Evolutionary conservation across 2,329 filamentous ascomycete species (phyloP).

Genomic region (Orbilia oligospora): DNA sequence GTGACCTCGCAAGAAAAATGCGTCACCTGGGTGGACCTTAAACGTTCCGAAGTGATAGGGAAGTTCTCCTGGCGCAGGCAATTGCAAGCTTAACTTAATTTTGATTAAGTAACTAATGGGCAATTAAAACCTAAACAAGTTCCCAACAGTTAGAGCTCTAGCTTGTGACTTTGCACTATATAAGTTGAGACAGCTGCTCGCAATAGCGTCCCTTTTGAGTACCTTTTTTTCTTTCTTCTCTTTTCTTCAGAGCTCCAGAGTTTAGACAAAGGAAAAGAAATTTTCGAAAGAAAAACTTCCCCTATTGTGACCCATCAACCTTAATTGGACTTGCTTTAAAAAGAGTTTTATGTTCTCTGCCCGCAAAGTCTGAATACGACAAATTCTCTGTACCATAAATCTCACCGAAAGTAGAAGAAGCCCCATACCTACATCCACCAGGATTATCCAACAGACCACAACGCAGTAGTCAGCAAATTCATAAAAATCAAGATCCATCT

Average conservation of each 20-base stretch:
- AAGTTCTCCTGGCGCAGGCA: conserved; percentile 29
- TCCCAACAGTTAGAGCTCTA: conserved; percentile 39
- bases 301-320: conserved; percentile 32
- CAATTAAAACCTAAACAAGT: conserved; percentile 14
- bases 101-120: conserved; percentile 39
- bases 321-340: conserved; percentile 37
- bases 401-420: conserved; percentile 6
- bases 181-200: conserved; percentile 58
- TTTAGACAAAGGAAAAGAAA: conserved; percentile 43
- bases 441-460: conserved; percentile 43
- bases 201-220: conserved; percentile 52
- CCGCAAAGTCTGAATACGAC: too few species aligned
- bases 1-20: conserved; percentile 32
- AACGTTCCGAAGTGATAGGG: conserved; percentile 48
- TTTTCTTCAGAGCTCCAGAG: conserved; percentile 44
- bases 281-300: conserved; percentile 32
- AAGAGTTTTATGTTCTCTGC: conserved; percentile 1
- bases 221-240: conserved; percentile 27
- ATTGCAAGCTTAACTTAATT: conserved; percentile 13
- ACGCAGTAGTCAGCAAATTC: conserved; percentile 17
- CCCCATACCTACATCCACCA: neutral
- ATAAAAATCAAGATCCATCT: neutral
- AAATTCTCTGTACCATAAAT: conserved; percentile 22
- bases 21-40: conserved; percentile 47
- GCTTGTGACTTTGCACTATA: conserved; percentile 53